A percentile compares a stretch with the other conserved stretches of the same genome.
Evolutionary conservation across 2,329 filamentous ascomycete genomes (phyloP).

Genomic region (Colletotrichum melonis): DNA sequence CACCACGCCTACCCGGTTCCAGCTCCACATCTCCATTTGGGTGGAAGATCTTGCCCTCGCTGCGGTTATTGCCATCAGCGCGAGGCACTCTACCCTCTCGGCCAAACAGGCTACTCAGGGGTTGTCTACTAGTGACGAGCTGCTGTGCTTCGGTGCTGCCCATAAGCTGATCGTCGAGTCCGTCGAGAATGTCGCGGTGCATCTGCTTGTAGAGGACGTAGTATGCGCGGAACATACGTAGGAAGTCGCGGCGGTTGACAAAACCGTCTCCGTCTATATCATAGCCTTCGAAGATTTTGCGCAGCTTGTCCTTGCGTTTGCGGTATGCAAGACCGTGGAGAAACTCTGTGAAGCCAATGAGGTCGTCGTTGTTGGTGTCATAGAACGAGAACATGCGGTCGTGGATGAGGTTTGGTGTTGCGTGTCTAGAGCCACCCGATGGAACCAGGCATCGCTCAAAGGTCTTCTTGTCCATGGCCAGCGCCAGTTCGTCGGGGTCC

Average conservation of each 20-base stretch:
- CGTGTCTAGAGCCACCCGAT: slow-evolving; percentile 81
- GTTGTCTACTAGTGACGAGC: slow-evolving; percentile 79
- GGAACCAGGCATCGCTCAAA: slow-evolving; percentile 93
- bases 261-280: slow-evolving; percentile 91
- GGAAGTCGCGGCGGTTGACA: slow-evolving; percentile 86
- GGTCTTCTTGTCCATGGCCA: slow-evolving; percentile 91
- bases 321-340: slow-evolving; percentile 81
- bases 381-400: slow-evolving; percentile 98
- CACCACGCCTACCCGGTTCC: slow-evolving; percentile 65
- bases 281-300: slow-evolving; percentile 86
- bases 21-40: slow-evolving; percentile 74
- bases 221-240: slow-evolving; percentile 92
- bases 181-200: slow-evolving; percentile 84
- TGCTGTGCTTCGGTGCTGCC: slow-evolving; percentile 81
- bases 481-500: slow-evolving; percentile 80
- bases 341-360: slow-evolving; percentile 95
- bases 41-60: slow-evolving; percentile 75
- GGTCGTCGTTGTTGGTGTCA: slow-evolving; percentile 87
- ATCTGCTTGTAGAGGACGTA: slow-evolving; percentile 92
- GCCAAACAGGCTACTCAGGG: slow-evolving; percentile 79
- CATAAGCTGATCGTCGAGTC: slow-evolving; percentile 81
- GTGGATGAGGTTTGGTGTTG: slow-evolving; percentile 88
- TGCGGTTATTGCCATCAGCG: slow-evolving; percentile 68
- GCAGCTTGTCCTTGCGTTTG: slow-evolving; percentile 75
- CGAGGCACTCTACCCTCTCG: slow-evolving; percentile 76